These are phyloP conservation scores for Pneumocystis carinii DNA, from an alignment of 1,139 yeast genomes.

Conservation along the genomic window DNA sequence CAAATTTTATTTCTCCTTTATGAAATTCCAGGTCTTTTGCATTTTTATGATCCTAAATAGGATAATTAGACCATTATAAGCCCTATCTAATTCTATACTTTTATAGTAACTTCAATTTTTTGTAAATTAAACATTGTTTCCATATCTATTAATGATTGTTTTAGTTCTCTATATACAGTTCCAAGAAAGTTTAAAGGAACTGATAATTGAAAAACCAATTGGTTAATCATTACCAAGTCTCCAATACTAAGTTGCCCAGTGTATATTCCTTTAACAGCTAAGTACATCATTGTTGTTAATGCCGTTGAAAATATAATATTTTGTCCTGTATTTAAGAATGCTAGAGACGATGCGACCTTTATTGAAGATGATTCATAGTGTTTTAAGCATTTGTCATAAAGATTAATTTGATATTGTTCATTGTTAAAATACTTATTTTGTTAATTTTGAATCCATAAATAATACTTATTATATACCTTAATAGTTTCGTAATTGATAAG, in stretches of 20 bases:
- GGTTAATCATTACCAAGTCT: conserved; percentile 51
- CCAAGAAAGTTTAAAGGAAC: conserved; percentile 23
- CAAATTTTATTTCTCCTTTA: conserved; percentile 62
- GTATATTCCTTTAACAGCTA: conserved; percentile 89
- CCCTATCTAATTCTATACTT: conserved; percentile 22
- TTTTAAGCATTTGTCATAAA: conserved; percentile 63
- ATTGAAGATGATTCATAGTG: conserved; percentile 70
- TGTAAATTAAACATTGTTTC: conserved; percentile 63
- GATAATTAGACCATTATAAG: conserved; percentile 13
- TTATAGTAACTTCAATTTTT: conserved; percentile 52
- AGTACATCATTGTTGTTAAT: conserved; percentile 87
- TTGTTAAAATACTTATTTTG: conserved; percentile 72
- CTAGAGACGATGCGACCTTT: conserved; percentile 81
- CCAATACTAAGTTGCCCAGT: conserved; percentile 76
- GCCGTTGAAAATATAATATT: conserved; percentile 81
- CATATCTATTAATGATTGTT: conserved; percentile 16
- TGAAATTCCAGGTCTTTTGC: conserved; percentile 44
- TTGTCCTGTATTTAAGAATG: conserved; percentile 81
- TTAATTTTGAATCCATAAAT: neutral
- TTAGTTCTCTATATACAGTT: conserved; percentile 14
- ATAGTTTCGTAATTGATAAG: conserved; percentile 89
- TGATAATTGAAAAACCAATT: conserved; percentile 67
- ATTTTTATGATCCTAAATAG: conserved; percentile 12
- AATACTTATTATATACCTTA: conserved; percentile 25
- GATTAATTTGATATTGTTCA: conserved; percentile 61